Conservation (phyloP, 1,139 yeast genomes). For the Pneumocystis jirovecii region DNA sequence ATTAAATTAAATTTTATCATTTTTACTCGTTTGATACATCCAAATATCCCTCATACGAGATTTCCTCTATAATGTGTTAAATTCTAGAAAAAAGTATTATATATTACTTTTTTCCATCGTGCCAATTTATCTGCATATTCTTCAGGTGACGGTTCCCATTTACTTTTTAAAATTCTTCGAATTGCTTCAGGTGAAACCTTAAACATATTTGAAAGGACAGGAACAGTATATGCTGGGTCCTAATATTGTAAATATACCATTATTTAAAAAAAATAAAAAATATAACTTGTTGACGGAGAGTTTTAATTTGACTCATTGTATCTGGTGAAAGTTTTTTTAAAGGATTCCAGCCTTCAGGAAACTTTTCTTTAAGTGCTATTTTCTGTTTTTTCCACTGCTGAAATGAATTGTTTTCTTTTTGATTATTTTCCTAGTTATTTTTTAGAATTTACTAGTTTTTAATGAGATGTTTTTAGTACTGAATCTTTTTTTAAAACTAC, state of each 20-base stretch:
- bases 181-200: slow-evolving; percentile 70
- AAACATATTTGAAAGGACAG: slow-evolving; percentile 50
- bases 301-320: slow-evolving; percentile 51
- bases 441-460: neutral
- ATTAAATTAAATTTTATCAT: neutral
- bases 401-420: neutral
- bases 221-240: slow-evolving; percentile 44
- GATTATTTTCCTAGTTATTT: neutral
- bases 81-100: slow-evolving; percentile 11
- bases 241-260: slow-evolving; percentile 9
- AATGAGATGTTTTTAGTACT: neutral
- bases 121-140: slow-evolving; percentile 34
- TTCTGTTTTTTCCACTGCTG: neutral
- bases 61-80: neutral
- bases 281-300: slow-evolving; percentile 27
- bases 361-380: neutral
- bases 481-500: neutral
- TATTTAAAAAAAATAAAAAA: neutral
- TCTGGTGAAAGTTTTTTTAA: slow-evolving; percentile 50
- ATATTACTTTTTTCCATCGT: slow-evolving; percentile 39
- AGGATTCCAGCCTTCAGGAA: slow-evolving; percentile 47
- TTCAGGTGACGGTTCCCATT: slow-evolving; percentile 51
- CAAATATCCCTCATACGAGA: neutral
- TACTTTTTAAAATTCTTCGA: slow-evolving; percentile 59
- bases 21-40: neutral